phyloP scores from a whole-genome alignment of 2,329 filamentous ascomycete species.

The Lasiodiplodia sp. region DNA sequence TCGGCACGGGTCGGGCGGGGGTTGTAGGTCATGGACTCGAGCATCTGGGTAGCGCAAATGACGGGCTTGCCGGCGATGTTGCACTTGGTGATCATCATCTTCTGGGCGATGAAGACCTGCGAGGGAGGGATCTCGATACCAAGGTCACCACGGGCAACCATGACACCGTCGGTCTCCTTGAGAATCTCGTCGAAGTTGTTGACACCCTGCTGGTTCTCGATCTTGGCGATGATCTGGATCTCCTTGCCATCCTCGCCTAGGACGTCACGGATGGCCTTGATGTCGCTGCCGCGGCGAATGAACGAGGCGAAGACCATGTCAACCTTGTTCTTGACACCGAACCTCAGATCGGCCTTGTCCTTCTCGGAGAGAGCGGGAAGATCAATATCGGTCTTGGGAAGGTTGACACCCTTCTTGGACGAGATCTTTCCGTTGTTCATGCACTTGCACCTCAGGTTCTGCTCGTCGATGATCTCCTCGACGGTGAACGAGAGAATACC shows the following conservation, averaged over 20 bases:
- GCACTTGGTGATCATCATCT: conserved; percentile 99
- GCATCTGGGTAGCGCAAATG: conserved; percentile 99
- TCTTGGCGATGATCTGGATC: conserved; percentile 99
- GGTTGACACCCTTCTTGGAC: conserved; percentile 98
- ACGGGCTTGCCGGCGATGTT: conserved; percentile 98
- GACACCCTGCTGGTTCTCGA: conserved; percentile 99
- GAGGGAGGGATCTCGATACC: conserved; percentile 99
- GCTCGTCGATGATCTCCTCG: conserved; percentile 81
- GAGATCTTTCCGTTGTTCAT: conserved; percentile 99
- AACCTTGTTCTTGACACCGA: conserved; percentile 97
- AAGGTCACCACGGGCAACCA: conserved; percentile 98
- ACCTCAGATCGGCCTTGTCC: conserved; percentile 91
- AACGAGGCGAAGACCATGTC: conserved; percentile 99
- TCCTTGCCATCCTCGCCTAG: conserved; percentile 91
- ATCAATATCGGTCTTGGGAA: conserved; percentile 98
- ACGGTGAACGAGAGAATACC: conserved; percentile 98
- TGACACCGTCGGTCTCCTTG: conserved; percentile 95
- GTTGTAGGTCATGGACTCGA: conserved; percentile 99
- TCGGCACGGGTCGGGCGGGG: conserved; percentile 96
- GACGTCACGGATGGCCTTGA: conserved; percentile 88
- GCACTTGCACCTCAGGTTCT: conserved; percentile 85
- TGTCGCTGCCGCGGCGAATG: conserved; percentile 93
- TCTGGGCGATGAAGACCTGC: conserved; percentile 98
- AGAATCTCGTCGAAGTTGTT: conserved; percentile 99
- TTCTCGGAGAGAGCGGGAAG: conserved; percentile 97